Evolutionary conservation across 306 rosid species (phyloP), one percentile per base, ranked within the genome.

Genomic region (Elaeagnus macrophylla): DNA sequence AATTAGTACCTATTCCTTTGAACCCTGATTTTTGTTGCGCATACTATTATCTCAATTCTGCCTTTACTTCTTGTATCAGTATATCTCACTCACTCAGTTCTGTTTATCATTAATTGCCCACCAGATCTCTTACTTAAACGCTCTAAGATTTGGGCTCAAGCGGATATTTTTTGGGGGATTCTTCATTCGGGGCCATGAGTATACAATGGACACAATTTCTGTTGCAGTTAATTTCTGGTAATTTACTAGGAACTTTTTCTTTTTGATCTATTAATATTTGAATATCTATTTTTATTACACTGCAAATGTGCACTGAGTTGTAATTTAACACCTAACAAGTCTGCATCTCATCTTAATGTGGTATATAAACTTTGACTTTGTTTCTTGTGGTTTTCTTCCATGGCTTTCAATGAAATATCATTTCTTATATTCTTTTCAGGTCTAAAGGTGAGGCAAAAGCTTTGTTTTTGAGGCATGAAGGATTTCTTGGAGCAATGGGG

Each of bases 181-280:
- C 76, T 91, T 91, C 66, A 82, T 87, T 47, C 76, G 89, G 50
- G 81, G 89, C 44, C 99, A 87, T 63, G 82, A 88, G 49, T 82
- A 78, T 68, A 87, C 96, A 19, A 82, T 91, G 99, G 99, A 91
- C 64, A 91, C 96, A 6, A 78, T 91, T 67, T 83, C 96, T 25
- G 96, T 91, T 75, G 99, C 81, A 39, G 99, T 91, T 59, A 56
- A 87, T 76, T 91, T 76, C 83, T 91, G 99, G 99, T 87, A 78
- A 76, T 3, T 13, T 6, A 36, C 53, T 54, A 8, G 16, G 37
- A 17, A 6, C 5, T 4, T 20, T 37, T 43, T 6, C 10, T 48
- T 45, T 43, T 12, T 42, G 46, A 20, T 37, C 35, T 14, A 35
- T 12, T 16, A 15, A n/a, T 1, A 44, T 15, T 25, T 25, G 3